Base-by-base conservation (phyloP, 495 filamentous ascomycete genomes). In the Lophiotrema nucula region DNA sequence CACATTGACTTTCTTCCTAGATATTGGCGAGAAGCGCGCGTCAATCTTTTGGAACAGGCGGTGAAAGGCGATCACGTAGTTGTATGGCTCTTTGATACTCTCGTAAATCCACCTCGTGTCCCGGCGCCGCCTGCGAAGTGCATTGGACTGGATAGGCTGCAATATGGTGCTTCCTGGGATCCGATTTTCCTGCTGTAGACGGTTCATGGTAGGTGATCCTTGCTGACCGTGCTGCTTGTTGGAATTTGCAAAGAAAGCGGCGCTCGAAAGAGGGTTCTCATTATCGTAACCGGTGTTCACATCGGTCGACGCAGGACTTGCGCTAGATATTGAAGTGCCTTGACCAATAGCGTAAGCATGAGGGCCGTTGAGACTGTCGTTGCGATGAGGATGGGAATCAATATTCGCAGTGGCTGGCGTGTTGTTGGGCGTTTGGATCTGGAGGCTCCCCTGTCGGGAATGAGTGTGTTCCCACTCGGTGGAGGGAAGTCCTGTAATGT, bases 11-110 rank as follows among this genome's bases (percentile, higher is more conserved):
- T 85, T 84, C 43, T 89, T 67, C 2, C 83, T 83, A 65, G 88
- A 87, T 31, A 81, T 80, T 12, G 76, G 65, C 2, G 82, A 75
- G 68, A 95, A 95, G 10, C 92, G 87, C 21, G 81, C 81, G 68
- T 88, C 83, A 12, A 97, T 79, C 59, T 89, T 84, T n/a, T 81
- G 81, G 50, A 88, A 91, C 42, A 98, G 79, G 55, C 83, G 86
- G 75, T 98, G 93, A 73, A 96, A 97, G 38, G 89, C 88, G 50
- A 77, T 82, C 1, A 89, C 89, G 67, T 98, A 97, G 8, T 88
- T 82, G 67, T 97, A 97, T 21, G 95, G 90, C 63, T 90, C 82
- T 47, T 86, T 89, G 62, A 98, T 90, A 38, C 82, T 87, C 51
- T 88, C 83, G 73, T 98, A 98, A 59, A 97, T 90, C 22, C 82